Base-by-base conservation (phyloP, 805 yeast genomes). In the Brettanomyces bruxellensis region DNA sequence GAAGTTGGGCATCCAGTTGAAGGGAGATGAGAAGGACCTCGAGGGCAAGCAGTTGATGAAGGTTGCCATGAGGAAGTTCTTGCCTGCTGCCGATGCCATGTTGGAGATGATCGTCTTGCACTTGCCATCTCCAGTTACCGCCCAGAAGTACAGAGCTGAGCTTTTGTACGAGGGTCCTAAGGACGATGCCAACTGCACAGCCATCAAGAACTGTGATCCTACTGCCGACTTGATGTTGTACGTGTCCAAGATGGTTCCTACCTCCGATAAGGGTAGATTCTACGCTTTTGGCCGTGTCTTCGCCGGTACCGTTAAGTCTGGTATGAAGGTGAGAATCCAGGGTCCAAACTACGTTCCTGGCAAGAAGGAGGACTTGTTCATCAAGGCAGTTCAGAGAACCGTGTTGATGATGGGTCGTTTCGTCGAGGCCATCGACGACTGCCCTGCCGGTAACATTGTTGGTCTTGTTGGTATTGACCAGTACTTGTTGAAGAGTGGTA, bases 171-270 rank as follows among this genome's bases (percentile, higher is more conserved):
- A 91, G 80, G 99, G 99, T 81, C 99, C 99, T 73, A 55, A 84
- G 62, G 93, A 85, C 69, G 99, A 91, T 72, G 83, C 83, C 65
- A 77, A 83, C 67, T 87, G 90, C 77, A 71, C 77, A 56, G 95
- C 95, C 66, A 91, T 91, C 78, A 89, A 84, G 81, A 83, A 86
- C 83, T 91, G 99, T 85, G 97, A 91, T 78, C 96, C 98, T 69
- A 83, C 73, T 67, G 96, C 95, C 65, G 98, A 91, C 70, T 85
- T 91, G 69, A 91, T 91, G 99, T 82, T 91, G 70, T 91, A 91
- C 89, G 93, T 91, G 68, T 93, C 98, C 76, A 91, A 91, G 96
- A 91, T 91, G 99, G 98, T 91, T 62, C 99, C 99, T 76, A 91
- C 99, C 71, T 91, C 98, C 64, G 99, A 91, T 76, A 93, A 91